Percentiles rank a stretch among this genome's conserved stretches.
phyloP scores from a whole-genome alignment of 192 early-diverging fungal species.

The Lunasporangiospora selenospora region DNA sequence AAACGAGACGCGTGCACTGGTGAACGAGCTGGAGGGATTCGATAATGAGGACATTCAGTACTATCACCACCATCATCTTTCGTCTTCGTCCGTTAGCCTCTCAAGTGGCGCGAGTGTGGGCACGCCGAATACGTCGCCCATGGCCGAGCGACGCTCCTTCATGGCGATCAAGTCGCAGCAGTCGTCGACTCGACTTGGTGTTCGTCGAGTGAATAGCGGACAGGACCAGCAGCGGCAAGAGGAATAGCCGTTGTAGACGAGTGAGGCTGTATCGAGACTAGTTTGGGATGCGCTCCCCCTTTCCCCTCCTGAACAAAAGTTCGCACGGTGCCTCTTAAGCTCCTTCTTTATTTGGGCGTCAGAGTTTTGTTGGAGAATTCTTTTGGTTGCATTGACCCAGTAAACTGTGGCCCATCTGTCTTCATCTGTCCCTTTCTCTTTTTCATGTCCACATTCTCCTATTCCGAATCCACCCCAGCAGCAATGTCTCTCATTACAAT shows the following conservation, averaged over 20 bases:
- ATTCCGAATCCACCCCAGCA: neutral
- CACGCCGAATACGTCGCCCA: conserved; percentile 4
- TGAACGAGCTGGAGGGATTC: conserved; percentile 13
- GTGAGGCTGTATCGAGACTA: too few relatives aligned
- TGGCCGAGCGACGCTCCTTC: conserved; percentile 7
- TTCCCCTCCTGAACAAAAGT: too few relatives aligned
- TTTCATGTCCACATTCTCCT: neutral
- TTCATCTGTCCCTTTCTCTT: neutral
- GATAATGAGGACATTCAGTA: conserved; percentile 9
- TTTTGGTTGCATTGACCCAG: too few relatives aligned
- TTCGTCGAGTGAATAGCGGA: neutral
- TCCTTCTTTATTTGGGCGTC: too few relatives aligned
- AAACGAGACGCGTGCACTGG: conserved; percentile 10
- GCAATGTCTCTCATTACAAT: conserved; percentile 14
- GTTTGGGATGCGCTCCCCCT: too few relatives aligned
- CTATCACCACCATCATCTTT: too few relatives aligned
- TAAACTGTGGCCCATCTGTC: neutral
- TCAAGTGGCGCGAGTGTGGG: too few relatives aligned
- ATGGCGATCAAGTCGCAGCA: neutral
- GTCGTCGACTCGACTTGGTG: neutral
- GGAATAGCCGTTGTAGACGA: too few relatives aligned
- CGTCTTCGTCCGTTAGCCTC: too few relatives aligned
- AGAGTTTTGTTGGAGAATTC: too few relatives aligned
- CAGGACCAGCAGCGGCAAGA: conserved; percentile 6
- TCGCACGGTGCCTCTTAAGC: too few relatives aligned